Evolutionary conservation across 1,139 yeast genomes (phyloP), one percentile per base, ranked within the genome.

Genomic region (Diutina pseudorugosa): DNA sequence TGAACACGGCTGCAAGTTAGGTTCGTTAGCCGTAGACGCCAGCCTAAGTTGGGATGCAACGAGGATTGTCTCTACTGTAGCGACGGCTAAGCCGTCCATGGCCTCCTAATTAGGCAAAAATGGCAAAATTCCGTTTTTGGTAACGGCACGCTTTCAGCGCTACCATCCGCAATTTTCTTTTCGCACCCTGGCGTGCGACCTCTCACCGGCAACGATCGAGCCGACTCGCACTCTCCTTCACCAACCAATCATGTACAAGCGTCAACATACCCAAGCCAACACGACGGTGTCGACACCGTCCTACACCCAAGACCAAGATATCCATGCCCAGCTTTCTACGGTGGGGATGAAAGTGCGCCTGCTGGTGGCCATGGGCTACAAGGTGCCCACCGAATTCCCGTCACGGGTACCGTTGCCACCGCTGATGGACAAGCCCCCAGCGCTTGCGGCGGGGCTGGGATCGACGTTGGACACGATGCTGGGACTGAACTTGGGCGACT

Each of bases 341-440:
- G 27, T 45, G 27, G 49, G 49, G 16, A 45, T 45, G 49, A 25
- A 18, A 27, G 40, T 45, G 23, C 49, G 49, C 40, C 40, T 27
- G 16, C n/a, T 19, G 21, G 49, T 45, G 20, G 49, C 49, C 11
- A 27, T 23, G 18, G 49, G 49, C 20, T 45, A 45, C 30, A 25
- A 45, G 16, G 36, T 45, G 20, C 36, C 40, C 18, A 45, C 40
- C 5, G 33, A 23, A 4, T 7, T n/a, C 40, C 49, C 40, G 14
- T 18, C 18, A 18, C 16, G 49, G 30, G 40, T 45, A 4, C 49
- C 49, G 18, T 27, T 45, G 16, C 49, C 49, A 3, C n/a, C n/a
- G 14, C 49, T 27, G 40, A 45, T 45, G 49, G 14, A 12, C 11
- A 19, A n/a, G 21, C 49, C 49, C 7, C 49, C 49, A 7, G 11